phyloP scores from a whole-genome alignment of 163 green algal species.

The Chloromonas sp. region DNA sequence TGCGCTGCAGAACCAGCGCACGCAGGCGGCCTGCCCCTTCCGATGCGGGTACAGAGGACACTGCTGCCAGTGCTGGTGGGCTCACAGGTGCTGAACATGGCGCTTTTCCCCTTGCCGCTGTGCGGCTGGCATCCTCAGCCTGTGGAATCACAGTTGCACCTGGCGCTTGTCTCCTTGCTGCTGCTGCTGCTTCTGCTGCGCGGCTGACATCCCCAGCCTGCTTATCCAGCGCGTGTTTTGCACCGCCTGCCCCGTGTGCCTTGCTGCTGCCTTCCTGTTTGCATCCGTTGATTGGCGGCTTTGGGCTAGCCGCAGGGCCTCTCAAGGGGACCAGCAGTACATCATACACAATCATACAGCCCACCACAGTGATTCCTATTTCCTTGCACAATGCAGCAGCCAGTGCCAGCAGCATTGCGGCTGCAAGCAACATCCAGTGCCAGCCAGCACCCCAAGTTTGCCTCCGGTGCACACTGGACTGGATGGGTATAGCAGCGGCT shows the following conservation, averaged over 20 bases:
- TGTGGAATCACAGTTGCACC: no score
- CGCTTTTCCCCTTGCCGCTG: not conserved
- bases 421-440: conserved; percentile 38
- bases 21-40: not conserved
- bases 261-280: not conserved
- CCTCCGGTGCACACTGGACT: not conserved
- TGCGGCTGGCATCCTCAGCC: no score
- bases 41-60: no score
- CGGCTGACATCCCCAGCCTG: no score
- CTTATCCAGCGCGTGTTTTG: not conserved
- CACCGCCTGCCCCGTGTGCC: not conserved
- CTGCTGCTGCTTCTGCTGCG: no score
- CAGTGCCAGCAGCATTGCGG: conserved; percentile 18
- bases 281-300: no score
- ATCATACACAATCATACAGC: conserved; percentile 57
- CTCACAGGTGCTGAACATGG: not conserved
- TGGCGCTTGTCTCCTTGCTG: no score
- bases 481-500: no score
- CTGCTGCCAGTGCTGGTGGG: no score
- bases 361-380: conserved; percentile 70
- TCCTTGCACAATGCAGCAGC: conserved; percentile 67
- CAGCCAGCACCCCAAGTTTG: not conserved
- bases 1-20: conserved; percentile 11
- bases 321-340: conserved; percentile 30
- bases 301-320: not conserved